Percentiles rank a stretch among this genome's conserved stretches.
These are phyloP conservation scores for Blastobotrys capitulatus DNA, from an alignment of 1,139 yeast species.

Conservation along the genomic window DNA sequence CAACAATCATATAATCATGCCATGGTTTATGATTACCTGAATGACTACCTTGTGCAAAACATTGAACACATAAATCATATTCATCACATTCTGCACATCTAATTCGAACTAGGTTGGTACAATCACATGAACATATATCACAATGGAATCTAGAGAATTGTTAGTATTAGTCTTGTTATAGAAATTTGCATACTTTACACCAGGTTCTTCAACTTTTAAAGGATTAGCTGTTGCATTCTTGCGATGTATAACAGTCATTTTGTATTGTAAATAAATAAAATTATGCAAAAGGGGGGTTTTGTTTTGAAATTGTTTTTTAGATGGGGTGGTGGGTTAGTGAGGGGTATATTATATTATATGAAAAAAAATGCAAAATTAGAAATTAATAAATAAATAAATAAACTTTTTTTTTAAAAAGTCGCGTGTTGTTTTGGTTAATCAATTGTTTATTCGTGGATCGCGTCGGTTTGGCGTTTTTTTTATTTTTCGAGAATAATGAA, in stretches of 20 bases:
- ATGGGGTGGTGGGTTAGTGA: too few species aligned
- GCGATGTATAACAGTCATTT: slow-evolving; percentile 36
- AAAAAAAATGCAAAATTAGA: too few species aligned
- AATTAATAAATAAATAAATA: too few species aligned
- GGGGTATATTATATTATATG: too few species aligned
- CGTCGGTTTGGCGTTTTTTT: too few species aligned
- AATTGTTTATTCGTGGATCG: too few species aligned
- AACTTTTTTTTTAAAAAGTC: too few species aligned
- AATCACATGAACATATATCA: slow-evolving; percentile 91
- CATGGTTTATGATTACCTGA: slow-evolving; percentile 88
- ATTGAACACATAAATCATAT: slow-evolving; percentile 93
- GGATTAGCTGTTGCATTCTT: slow-evolving; percentile 30
- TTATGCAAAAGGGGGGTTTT: too few species aligned
- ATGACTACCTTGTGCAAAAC: slow-evolving; percentile 79
- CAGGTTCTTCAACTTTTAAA: slow-evolving; percentile 34
- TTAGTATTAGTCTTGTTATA: neutral
- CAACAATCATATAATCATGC: slow-evolving; percentile 89
- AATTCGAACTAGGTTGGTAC: slow-evolving; percentile 85
- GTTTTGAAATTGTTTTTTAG: too few species aligned
- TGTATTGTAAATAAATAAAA: neutral
- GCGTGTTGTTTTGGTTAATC: too few species aligned
- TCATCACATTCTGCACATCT: slow-evolving; percentile 90
- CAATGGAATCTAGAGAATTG: slow-evolving; percentile 59
- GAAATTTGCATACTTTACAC: slow-evolving; percentile 31
- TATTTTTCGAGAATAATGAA: too few species aligned